Percentiles rank a stretch among this genome's conserved stretches.
Evolutionary conservation across 768 basidiomycete genomes (phyloP).

Genomic region (Ramaria sp.): DNA sequence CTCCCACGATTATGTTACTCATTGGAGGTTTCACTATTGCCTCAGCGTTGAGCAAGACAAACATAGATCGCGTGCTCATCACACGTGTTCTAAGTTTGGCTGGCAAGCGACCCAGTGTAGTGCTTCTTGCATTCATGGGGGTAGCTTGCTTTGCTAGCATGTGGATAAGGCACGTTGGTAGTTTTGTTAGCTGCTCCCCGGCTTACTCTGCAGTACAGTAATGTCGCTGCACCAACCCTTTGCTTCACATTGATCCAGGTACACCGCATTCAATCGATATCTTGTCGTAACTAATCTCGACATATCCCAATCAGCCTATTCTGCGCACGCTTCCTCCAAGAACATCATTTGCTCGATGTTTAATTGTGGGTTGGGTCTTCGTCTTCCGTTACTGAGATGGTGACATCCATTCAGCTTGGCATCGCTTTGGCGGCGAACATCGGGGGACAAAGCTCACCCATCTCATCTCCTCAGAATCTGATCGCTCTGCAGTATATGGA

Average conservation of each 20-base stretch:
- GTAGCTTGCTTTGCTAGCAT: conserved; percentile 98
- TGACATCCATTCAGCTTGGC: conserved; percentile 51
- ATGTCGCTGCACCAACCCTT: conserved; percentile 94
- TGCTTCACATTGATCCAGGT: conserved; percentile 95
- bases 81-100: conserved; percentile 86
- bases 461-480: conserved; percentile 95
- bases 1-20: conserved; percentile 95
- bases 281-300: background rate
- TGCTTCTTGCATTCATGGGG: conserved; percentile 88
- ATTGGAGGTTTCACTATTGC: conserved; percentile 98
- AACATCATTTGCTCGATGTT: conserved; percentile 77
- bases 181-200: conserved; percentile 1
- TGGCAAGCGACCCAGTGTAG: conserved; percentile 75
- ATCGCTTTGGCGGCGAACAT: conserved; percentile 98
- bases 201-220: conserved; percentile 34
- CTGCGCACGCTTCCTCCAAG: conserved; percentile 81
- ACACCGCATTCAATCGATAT: conserved; percentile 15
- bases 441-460: conserved; percentile 94
- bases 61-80: conserved; percentile 86
- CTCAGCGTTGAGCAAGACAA: conserved; percentile 90
- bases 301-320: conserved; percentile 56
- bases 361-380: conserved; percentile 56
- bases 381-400: background rate
- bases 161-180: conserved; percentile 81
- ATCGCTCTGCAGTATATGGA: conserved; percentile 88